A percentile compares a stretch with the other conserved stretches of the same genome.
Conservation (phyloP, 805 yeast species). For the Jamesozyma jinghongensis region DNA sequence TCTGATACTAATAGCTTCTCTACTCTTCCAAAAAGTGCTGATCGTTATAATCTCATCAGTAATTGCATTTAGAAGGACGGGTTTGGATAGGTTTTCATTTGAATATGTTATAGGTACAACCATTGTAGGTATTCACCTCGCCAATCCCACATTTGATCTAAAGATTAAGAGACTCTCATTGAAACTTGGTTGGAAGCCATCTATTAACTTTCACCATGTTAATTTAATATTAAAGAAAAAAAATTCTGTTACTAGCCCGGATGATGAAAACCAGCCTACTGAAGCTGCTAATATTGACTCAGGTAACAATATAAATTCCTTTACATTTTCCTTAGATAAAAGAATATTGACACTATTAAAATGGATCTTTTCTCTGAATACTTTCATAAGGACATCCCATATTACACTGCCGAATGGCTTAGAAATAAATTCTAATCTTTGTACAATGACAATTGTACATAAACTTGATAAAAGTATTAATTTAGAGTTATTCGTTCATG, state of each 20-base stretch:
- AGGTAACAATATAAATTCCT: background rate
- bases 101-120: conserved; percentile 15
- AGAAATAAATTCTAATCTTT: conserved; percentile 9
- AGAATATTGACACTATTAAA: conserved; percentile 7
- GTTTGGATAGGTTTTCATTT: conserved; percentile 10
- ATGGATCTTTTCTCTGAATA: conserved; percentile 11
- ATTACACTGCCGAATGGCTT: conserved; percentile 8
- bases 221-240: conserved; percentile 7
- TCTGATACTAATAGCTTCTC: conserved; percentile 1
- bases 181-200: conserved; percentile 15
- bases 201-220: conserved; percentile 14
- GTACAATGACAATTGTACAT: conserved; percentile 14
- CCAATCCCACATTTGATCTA: conserved; percentile 9
- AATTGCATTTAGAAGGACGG: conserved; percentile 2
- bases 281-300: background rate
- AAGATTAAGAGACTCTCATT: conserved; percentile 13
- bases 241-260: background rate
- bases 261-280: background rate
- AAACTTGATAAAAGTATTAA: conserved; percentile 9
- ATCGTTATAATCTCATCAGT: conserved; percentile 1
- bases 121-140: conserved; percentile 8
- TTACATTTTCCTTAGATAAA: conserved; percentile 9
- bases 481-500: conserved; percentile 17
- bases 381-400: conserved; percentile 8
- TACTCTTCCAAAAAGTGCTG: conserved; percentile 2